Base-by-base conservation (phyloP, 371 early-diverging fungal genomes). In the Thermomucor indicae-seudaticae region DNA sequence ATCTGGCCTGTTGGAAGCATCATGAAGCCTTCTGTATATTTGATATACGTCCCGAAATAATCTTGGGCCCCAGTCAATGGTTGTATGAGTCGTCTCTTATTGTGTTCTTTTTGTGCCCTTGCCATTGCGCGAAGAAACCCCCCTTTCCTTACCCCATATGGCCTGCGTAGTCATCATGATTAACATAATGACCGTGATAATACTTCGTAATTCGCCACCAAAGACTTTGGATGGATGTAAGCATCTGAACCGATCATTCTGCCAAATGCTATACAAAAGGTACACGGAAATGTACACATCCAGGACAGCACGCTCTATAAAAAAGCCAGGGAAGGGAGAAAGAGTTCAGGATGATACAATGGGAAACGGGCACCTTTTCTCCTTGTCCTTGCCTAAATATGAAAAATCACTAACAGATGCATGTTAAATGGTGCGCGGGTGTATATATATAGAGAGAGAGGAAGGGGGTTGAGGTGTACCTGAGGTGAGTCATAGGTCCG, bases 61-160 rank as follows among this genome's bases (percentile, higher is more conserved):
- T 51, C 51, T 51, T n/a, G n/a, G n/a, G n/a, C n/a, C n/a, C n/a
- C n/a, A n/a, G n/a, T n/a, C n/a, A n/a, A n/a, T n/a, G n/a, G n/a
- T n/a, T n/a, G n/a, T n/a, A n/a, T n/a, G n/a, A n/a, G n/a, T n/a
- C n/a, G n/a, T n/a, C n/a, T n/a, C n/a, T n/a, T n/a, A n/a, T n/a
- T n/a, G n/a, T n/a, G n/a, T n/a, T n/a, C n/a, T n/a, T n/a, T n/a
- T n/a, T n/a, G 17, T 30, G 16, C 23, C n/a, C 17, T 16, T 28
- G 22, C 22, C 46, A 43, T 28, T 8, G n/a, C n/a, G n/a, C n/a
- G n/a, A n/a, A n/a, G n/a, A n/a, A n/a, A n/a, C n/a, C n/a, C n/a
- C n/a, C n/a, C n/a, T n/a, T n/a, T n/a, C n/a, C n/a, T n/a, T 70
- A 70, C 77, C 77, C 58, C 64, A 72, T 27, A 62, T 55, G 22